Base-by-base conservation (phyloP, 164 flowering plant genomes). In the Umbellularia californica region DNA sequence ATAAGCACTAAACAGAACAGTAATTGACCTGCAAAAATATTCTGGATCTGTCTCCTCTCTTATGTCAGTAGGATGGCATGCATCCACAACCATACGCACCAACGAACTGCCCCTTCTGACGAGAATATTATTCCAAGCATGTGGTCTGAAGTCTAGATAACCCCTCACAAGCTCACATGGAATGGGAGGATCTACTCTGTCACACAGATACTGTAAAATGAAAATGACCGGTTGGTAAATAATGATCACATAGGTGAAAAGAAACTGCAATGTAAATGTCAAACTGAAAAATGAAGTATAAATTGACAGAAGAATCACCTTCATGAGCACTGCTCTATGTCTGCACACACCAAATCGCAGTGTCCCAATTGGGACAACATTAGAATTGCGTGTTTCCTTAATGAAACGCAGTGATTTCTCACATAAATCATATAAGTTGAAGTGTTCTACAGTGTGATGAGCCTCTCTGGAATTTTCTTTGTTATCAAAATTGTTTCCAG, bases 161-260 rank as follows among this genome's bases (percentile, higher is more conserved):
- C 99, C 99, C 76, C 99, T 87, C 20, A 93, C 90, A 74, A 96
- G 98, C 86, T 95, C 99, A 83, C 99, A 96, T 69, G 93, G 95
- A 65, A 93, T 81, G 62, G 88, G 99, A 81, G 99, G 98, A 74
- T 87, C 92, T 86, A 90, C 84, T 27, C 94, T 84, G 76, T 96
- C 99, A 81, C 98, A 96, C 22, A 96, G 83, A 81, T 93, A 96
- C 99, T 95, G 71, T n/a, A 79, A 63, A 11, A 75, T 71, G 23
- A 13, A 25, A 74, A 72, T 17, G 50, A 70, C 52, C 23, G 11
- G 50, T 74, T 20, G 58, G 76, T 10, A 62, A 15, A 27, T 9
- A 33, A 41, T 47, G 19, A 23, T 33, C 12, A 35, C 24, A 58
- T 22, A 20, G 62, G 67, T 2, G 24, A 23, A 28, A 60, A 41